Evolutionary conservation across 2,329 filamentous ascomycete species (phyloP).

Genomic region (Xylaria sp.): DNA sequence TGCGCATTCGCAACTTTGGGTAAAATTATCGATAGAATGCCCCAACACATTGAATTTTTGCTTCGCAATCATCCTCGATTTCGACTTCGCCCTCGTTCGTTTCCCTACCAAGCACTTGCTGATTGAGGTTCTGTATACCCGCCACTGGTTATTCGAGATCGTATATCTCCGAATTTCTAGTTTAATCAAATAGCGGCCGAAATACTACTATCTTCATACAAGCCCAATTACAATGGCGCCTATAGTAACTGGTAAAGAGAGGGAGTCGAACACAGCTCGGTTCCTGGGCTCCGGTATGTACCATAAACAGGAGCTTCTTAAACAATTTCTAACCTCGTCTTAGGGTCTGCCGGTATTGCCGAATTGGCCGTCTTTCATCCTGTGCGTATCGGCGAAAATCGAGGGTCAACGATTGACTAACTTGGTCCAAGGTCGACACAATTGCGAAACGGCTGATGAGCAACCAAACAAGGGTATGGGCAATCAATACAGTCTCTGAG

Average conservation of each 20-base stretch:
- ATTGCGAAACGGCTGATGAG: constrained; percentile 99
- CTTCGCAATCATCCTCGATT: constrained; percentile 26
- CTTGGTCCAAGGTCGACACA: constrained; percentile 80
- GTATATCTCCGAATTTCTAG: constrained; percentile 5
- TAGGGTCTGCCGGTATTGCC: constrained; percentile 69
- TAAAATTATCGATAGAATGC: constrained; percentile 35
- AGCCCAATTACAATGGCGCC: constrained; percentile 67
- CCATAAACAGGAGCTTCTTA: not conserved
- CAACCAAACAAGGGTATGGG: constrained; percentile 82
- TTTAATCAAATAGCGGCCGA: constrained; percentile 11
- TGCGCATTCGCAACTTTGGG: constrained; percentile 27
- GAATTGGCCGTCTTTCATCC: constrained; percentile 79
- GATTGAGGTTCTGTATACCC: constrained; percentile 7
- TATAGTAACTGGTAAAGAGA: constrained; percentile 64
- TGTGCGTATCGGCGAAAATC: constrained; percentile 52
- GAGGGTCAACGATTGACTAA: constrained; percentile 41
- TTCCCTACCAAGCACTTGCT: constrained; percentile 10
- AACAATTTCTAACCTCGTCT: constrained; percentile 28
- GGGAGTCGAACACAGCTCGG: constrained; percentile 88
- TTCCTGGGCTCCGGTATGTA: constrained; percentile 86
- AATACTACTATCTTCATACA: constrained; percentile 1
- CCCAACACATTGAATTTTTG: constrained; percentile 36
- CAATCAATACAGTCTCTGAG: not conserved
- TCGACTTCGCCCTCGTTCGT: constrained; percentile 24
- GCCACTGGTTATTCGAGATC: constrained; percentile 8